Conservation (phyloP, 1,139 yeast genomes). For the Zygosaccharomyces sapae region DNA sequence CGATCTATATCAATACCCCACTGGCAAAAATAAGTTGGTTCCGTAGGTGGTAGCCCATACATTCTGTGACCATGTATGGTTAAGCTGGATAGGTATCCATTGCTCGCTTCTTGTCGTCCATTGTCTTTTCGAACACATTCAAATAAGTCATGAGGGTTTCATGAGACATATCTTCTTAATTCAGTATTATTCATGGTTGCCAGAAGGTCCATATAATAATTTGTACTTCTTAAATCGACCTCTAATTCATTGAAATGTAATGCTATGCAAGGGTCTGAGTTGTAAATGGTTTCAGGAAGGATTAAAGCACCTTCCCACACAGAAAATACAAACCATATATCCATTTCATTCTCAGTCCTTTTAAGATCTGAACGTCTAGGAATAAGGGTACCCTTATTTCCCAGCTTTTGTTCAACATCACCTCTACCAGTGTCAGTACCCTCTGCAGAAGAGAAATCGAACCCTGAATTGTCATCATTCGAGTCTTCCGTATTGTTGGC, state of each 20-base stretch:
- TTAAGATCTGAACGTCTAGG: slow-evolving; percentile 36
- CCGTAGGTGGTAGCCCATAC: slow-evolving; percentile 88
- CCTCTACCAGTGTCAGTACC: slow-evolving; percentile 5
- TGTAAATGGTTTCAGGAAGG: slow-evolving; percentile 70
- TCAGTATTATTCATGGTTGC: slow-evolving; percentile 35
- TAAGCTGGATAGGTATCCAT: slow-evolving; percentile 43
- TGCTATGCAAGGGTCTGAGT: slow-evolving; percentile 57
- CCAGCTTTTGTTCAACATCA: slow-evolving; percentile 4
- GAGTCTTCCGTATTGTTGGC: slow-evolving; percentile 12
- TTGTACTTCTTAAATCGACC: slow-evolving; percentile 79
- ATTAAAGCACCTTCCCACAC: slow-evolving; percentile 67
- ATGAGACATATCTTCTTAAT: slow-evolving; percentile 36
- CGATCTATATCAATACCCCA: slow-evolving; percentile 79
- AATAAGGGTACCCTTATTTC: slow-evolving; percentile 6
- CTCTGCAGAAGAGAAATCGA: slow-evolving; percentile 5
- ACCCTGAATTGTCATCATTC: slow-evolving; percentile 5
- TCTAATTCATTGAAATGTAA: slow-evolving; percentile 63
- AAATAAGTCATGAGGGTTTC: slow-evolving; percentile 51
- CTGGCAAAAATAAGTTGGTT: slow-evolving; percentile 81
- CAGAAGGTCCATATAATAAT: slow-evolving; percentile 84
- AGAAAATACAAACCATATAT: slow-evolving; percentile 66
- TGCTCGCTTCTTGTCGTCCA: slow-evolving; percentile 13
- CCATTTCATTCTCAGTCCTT: slow-evolving; percentile 68
- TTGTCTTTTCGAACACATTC: slow-evolving; percentile 35
- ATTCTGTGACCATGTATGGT: slow-evolving; percentile 79